Conservation (phyloP, 768 basidiomycete species). For the Rhodosporidiobolus odoratus region DNA sequence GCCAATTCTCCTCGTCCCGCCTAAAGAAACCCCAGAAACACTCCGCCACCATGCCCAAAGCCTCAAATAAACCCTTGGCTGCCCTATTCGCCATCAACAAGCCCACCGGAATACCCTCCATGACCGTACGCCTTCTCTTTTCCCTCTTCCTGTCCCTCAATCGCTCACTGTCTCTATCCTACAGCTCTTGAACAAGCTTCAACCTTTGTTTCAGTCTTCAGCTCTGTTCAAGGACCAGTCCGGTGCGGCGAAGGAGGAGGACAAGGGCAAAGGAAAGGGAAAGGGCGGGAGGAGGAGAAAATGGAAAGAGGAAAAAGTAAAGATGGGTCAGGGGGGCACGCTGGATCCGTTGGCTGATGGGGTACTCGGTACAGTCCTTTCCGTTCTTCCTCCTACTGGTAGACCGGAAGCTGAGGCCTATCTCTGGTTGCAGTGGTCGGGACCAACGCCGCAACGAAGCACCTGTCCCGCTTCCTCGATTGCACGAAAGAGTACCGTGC, state of each 20-base stretch:
- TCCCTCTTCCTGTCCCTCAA: neutral
- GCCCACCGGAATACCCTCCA: slow-evolving; percentile 87
- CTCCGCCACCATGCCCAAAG: slow-evolving; percentile 15
- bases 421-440: slow-evolving; percentile 64
- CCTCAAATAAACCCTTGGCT: slow-evolving; percentile 42
- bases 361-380: slow-evolving; percentile 63
- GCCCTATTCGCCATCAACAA: slow-evolving; percentile 78
- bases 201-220: slow-evolving; percentile 69
- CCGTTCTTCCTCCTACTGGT: neutral
- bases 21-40: neutral
- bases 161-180: neutral
- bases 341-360: slow-evolving; percentile 95
- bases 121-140: slow-evolving; percentile 50
- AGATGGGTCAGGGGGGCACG: slow-evolving; percentile 90
- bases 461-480: slow-evolving; percentile 70
- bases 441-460: slow-evolving; percentile 83
- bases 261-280: slow-evolving; percentile 5
- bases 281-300: slow-evolving; percentile 46
- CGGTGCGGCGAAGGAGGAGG: neutral
- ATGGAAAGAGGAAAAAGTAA: slow-evolving; percentile 57
- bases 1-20: neutral
- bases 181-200: slow-evolving; percentile 71
- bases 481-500: slow-evolving; percentile 92
- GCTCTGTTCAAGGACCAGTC: slow-evolving; percentile 57
- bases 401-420: neutral